Evolutionary conservation across 179 eudicot genomes (phyloP).

Genomic region (Gypsophila paniculata): DNA sequence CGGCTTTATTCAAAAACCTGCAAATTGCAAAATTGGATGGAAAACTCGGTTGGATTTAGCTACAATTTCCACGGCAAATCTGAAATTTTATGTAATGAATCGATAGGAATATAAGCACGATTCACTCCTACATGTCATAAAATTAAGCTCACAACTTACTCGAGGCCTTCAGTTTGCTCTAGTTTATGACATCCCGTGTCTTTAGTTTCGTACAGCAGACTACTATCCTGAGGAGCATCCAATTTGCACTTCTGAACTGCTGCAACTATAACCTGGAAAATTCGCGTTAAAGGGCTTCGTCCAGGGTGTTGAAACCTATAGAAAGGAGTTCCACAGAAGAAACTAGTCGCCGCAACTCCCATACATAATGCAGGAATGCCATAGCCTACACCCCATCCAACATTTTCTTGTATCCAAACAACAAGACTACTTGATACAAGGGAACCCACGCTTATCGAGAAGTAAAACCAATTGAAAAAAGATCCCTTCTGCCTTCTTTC

Average conservation of each 20-base stretch:
- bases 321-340: constrained; percentile 13
- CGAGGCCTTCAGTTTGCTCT: constrained; percentile 17
- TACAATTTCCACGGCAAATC: not conserved
- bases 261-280: constrained; percentile 13
- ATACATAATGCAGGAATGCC: constrained; percentile 8
- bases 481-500: constrained; percentile 6
- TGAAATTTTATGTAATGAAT: not conserved
- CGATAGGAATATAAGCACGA: not conserved
- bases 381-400: constrained; percentile 6
- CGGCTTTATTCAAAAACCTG: constrained; percentile 16
- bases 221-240: not conserved
- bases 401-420: constrained; percentile 17
- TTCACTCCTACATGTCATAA: not conserved
- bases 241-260: constrained; percentile 5
- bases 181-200: constrained; percentile 9
- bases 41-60: not conserved
- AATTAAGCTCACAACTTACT: constrained; percentile 5
- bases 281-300: constrained; percentile 9
- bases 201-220: constrained; percentile 9
- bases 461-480: constrained; percentile 11
- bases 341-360: constrained; percentile 5
- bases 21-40: not conserved
- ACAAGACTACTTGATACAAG: not conserved
- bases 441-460: constrained; percentile 1
- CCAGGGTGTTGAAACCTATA: constrained; percentile 1